Conservation (phyloP, 2,329 filamentous ascomycete genomes). For the Botrytis medusae region DNA sequence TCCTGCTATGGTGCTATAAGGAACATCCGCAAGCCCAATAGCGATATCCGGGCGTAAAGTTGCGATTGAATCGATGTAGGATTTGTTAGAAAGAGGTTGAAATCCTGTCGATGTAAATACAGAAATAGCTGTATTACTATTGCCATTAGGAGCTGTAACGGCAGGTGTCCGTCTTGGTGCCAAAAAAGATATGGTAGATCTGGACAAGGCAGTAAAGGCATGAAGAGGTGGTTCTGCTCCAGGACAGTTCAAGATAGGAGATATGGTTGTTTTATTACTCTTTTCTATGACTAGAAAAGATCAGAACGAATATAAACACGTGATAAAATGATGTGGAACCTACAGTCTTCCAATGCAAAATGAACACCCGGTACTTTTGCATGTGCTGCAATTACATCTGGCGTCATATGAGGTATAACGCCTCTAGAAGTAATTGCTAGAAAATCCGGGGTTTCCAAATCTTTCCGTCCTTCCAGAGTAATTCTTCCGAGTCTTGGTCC, state of each 20-base stretch:
- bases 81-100: slow-evolving; percentile 63
- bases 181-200: slow-evolving; percentile 66
- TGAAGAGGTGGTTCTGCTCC: slow-evolving; percentile 55
- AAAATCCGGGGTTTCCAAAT: slow-evolving; percentile 81
- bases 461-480: slow-evolving; percentile 57
- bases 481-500: slow-evolving; percentile 45
- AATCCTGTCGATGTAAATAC: slow-evolving; percentile 89
- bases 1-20: slow-evolving; percentile 55
- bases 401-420: slow-evolving; percentile 81
- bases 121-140: slow-evolving; percentile 69
- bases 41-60: slow-evolving; percentile 77
- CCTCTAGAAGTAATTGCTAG: slow-evolving; percentile 80
- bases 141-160: slow-evolving; percentile 67
- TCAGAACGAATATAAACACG: slow-evolving; percentile 23
- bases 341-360: slow-evolving; percentile 90
- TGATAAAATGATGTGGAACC: slow-evolving; percentile 42
- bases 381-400: slow-evolving; percentile 71
- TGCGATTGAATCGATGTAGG: slow-evolving; percentile 66
- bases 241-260: slow-evolving; percentile 50
- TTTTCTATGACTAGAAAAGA: slow-evolving; percentile 53
- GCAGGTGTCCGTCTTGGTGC: slow-evolving; percentile 76
- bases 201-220: slow-evolving; percentile 71
- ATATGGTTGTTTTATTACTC: slow-evolving; percentile 44
- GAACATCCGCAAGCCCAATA: slow-evolving; percentile 74
- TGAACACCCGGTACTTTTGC: slow-evolving; percentile 70